Conservation (phyloP, 257 asterid genomes). For the Solanum ahanhuiri region DNA sequence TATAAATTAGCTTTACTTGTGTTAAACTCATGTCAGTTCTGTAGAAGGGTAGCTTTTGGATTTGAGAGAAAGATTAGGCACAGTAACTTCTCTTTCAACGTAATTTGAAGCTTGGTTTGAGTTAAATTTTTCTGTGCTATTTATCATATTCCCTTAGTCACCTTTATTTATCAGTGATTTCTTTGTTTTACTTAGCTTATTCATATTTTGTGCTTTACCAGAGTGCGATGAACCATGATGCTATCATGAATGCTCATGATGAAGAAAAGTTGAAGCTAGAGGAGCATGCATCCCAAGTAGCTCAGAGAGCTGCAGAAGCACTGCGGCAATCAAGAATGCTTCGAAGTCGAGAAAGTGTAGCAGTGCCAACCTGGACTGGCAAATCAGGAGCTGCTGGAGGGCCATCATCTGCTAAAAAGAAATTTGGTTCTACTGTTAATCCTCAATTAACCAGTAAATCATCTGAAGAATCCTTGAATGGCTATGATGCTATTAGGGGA, state of each 20-base stretch:
- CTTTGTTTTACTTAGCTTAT: background rate
- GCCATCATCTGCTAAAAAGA: constrained; percentile 53
- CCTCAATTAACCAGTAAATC: constrained; percentile 31
- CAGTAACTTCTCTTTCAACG: background rate
- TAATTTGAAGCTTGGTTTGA: background rate
- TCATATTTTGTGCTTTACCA: constrained; percentile 13
- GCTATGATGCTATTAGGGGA: constrained; percentile 11
- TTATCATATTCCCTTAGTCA: background rate
- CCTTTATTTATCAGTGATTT: background rate
- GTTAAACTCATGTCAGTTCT: background rate
- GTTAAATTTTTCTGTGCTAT: background rate
- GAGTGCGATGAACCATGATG: constrained; percentile 97
- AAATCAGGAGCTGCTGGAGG: constrained; percentile 93
- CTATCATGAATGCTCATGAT: constrained; percentile 75
- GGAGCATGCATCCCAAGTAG: constrained; percentile 83
- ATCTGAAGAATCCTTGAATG: constrained; percentile 19
- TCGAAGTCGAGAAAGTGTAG: constrained; percentile 65
- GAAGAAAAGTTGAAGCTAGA: constrained; percentile 76
- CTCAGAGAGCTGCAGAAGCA: constrained; percentile 97
- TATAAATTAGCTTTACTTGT: background rate
- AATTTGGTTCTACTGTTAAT: constrained; percentile 72
- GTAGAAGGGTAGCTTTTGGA: background rate
- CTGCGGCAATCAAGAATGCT: constrained; percentile 81
- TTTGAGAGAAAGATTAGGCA: background rate
- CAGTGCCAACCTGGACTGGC: constrained; percentile 96